Evolutionary conservation across 2,329 filamentous ascomycete species (phyloP), one percentile per base, ranked within the genome.

Genomic region (Mycosphaerella sp.): DNA sequence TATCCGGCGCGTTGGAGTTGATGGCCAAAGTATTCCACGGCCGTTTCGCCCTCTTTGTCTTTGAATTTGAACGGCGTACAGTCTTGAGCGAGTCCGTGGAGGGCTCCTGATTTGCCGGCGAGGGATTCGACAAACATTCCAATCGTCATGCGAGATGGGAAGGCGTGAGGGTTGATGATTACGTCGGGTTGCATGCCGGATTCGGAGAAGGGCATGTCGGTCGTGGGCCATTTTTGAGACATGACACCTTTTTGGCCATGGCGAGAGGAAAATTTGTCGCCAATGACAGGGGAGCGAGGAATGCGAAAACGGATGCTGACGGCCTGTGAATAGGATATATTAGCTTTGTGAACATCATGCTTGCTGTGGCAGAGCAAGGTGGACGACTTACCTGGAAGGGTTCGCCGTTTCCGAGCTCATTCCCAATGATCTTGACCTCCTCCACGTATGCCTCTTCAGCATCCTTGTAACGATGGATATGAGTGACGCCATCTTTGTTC

Each of bases 111-210:
- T 76, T 98, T 98, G 57, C 93, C 93, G 8, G 93, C 93, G 49
- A 98, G 80, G 4, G 91, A 96, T 76, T 98, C 93, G 68, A 98
- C 84, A 73, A 98, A 97, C 89, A 97, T 97, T 68, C 93, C 93
- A 69, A 98, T 98, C 17, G 93, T 98, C 93, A 98, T 98, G 73
- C 93, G 91, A 44, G 92, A 97, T 6, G 93, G 93, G 80, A 98
- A 98, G 68, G 93, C 93, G 79, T 98, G 93, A 40, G 93, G 93
- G 75, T 98, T 98, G 78, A 98, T 98, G 73, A 98, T 98, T 66
- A 95, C 80, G 72, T 98, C 93, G 8, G 93, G 93, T 68, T 96
- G 91, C 57, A 98, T 97, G 51, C 93, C 93, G 5, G 87, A 88
- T 74, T 98, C 93, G 2, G 89, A 90, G 74, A 97, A 98, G 3